Conservation (phyloP, 768 basidiomycete genomes). For the Boletus subparvulus region DNA sequence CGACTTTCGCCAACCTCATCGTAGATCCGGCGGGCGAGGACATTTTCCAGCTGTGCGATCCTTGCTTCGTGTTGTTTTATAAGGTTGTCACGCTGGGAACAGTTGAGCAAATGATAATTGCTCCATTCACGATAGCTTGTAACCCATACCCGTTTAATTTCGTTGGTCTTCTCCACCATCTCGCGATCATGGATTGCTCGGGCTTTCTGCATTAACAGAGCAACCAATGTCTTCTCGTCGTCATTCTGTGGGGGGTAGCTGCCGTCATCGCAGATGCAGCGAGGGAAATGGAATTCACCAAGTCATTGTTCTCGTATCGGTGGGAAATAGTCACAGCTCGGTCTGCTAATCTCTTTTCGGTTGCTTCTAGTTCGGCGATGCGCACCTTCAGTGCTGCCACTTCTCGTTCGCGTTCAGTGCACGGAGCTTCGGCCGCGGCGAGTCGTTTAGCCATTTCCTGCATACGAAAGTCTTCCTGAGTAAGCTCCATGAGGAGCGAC, state of each 20-base stretch:
- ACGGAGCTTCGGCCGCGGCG: conserved; percentile 21
- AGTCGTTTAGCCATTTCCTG: conserved; percentile 26
- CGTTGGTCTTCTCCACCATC: conserved; percentile 53
- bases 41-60: conserved; percentile 46
- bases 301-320: conserved; percentile 45
- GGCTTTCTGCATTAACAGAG: conserved; percentile 43
- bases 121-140: neutral
- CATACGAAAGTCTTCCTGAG: conserved; percentile 16
- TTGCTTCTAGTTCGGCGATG: conserved; percentile 27
- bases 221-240: conserved; percentile 50
- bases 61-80: conserved; percentile 44
- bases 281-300: conserved; percentile 39
- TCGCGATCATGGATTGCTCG: conserved; percentile 52
- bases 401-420: conserved; percentile 31
- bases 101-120: conserved; percentile 6
- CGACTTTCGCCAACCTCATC: conserved; percentile 27
- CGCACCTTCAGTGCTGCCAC: conserved; percentile 19
- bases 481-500: conserved; percentile 23
- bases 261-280: conserved; percentile 11
- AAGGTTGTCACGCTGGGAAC: conserved; percentile 46
- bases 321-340: conserved; percentile 29
- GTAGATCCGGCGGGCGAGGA: conserved; percentile 45
- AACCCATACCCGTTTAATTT: conserved; percentile 49
- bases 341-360: conserved; percentile 28
- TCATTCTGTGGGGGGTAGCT: conserved; percentile 39